Base-by-base conservation (phyloP, 2,329 filamentous ascomycete species). In the Amauroascus verrucosus region DNA sequence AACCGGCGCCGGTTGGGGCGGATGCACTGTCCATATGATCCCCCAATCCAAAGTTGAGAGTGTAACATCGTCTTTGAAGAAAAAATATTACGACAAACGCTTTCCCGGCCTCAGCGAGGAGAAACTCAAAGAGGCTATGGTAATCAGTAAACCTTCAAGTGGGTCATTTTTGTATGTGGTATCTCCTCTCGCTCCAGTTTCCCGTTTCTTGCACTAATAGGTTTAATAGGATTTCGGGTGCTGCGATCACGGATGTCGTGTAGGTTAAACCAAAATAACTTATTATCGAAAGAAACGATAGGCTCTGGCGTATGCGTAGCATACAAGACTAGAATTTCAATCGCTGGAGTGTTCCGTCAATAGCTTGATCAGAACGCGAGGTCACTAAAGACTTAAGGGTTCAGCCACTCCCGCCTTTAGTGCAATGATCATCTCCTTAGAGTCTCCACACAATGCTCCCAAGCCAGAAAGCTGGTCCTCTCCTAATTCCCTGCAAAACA, bases 1-100 rank as follows among this genome's bases (percentile, higher is more conserved):
- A 61, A 97, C 91, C 0, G 93, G 93, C 37, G 93, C 93, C 0
- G 93, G 93, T 2, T 98, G 93, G 93, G 93, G 93, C 57, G 93
- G 93, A 1, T 97, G 93, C 72, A 93, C 82, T 56, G 91, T 98
- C 54, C 93, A 98, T 72, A 78, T 98, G 54, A 85, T 97, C 50
- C 86, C 91, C 0, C 86, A 82, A 54, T 80, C 88, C 63, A 91
- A 85, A 70, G 85, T 96, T 0, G 82, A 84, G 4, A 80, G 75
- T 24, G 86, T 98, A 20, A 88, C 80, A 67, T 76, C 80, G 63
- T 87, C 87, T 4, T 82, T 93, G 78, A 81, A 86, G 62, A 78
- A 78, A 58, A 82, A 89, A 65, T 98, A 97, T 68, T 97, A 94
- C 69, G 73, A 78, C 53, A 85, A 84, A 73, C 78, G 78, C 60